Base-by-base conservation (phyloP, 106 monocot genomes). In the Dioscorea alata region DNA sequence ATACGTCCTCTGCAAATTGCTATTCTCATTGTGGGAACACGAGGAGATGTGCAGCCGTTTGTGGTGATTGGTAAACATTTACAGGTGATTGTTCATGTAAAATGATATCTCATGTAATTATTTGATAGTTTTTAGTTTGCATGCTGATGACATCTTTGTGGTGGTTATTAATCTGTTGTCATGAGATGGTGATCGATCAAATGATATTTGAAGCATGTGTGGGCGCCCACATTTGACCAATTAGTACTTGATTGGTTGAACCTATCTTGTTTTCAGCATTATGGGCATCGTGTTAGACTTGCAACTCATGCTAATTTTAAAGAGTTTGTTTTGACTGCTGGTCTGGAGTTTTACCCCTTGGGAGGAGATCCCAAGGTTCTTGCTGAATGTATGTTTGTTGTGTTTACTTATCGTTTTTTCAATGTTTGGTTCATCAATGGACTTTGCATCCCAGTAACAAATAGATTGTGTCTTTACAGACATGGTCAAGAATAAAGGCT, bases 401-500 rank as follows among this genome's bases (percentile, higher is more conserved):
- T 57, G 49, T 51, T 52, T 58, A 23, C 19, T 54, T 14, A 54
- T 54, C 28, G n/a, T 28, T 28, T 54, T 18, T 16, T 19, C 15
- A 15, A 15, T 14, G 15, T 54, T 54, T 54, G 15, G 42, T 0
- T 54, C 19, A 54, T 54, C 54, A 54, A 54, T 54, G 54, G 19
- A 18, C 6, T 18, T 18, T 5, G 54, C 13, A 54, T 54, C 4
- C 5, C 54, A 18, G 54, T 19, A 54, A 54, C 54, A 54, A 16
- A 8, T 54, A 15, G 19, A 54, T 19, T 15, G 35, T 48, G 16
- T 64, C 64, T 76, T 59, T 65, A 48, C 82, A 96, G 96, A 96
- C 68, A 96, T 96, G 96, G 91, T 96, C 22, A 96, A 91, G 78
- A 96, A 96, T 60, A 96, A 96, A 83, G 96, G 96, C 23, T 96